Conservation (phyloP, 169 alveolate species). For the Prorocentrum cordatum region DNA sequence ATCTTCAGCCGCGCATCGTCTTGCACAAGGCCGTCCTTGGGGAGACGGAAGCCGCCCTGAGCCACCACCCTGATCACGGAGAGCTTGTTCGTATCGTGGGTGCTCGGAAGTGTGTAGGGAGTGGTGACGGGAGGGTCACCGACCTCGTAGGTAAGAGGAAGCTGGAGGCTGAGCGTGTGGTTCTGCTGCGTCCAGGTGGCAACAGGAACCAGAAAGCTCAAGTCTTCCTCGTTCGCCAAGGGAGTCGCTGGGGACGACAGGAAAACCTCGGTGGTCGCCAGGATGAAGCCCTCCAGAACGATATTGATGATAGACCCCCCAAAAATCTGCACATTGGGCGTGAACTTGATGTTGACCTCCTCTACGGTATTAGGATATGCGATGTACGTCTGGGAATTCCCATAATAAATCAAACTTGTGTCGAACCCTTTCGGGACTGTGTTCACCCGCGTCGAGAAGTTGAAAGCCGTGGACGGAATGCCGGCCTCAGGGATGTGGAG, state of each 20-base stretch:
- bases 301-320: background rate
- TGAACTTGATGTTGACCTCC: background rate
- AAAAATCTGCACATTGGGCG: background rate
- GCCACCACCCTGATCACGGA: background rate
- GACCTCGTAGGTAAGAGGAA: background rate
- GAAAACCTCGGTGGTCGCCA: background rate
- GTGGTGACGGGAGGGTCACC: background rate
- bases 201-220: background rate
- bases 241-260: background rate
- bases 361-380: background rate
- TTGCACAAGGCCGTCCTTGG: background rate
- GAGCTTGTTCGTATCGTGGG: background rate
- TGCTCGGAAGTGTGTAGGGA: too few species aligned
- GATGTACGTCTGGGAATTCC: background rate
- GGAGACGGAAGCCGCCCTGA: background rate
- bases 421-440: background rate
- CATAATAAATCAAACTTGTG: background rate
- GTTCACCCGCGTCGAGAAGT: constrained; percentile 12
- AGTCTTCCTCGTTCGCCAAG: background rate
- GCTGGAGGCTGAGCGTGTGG: background rate
- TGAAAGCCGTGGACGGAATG: background rate
- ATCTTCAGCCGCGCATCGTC: background rate
- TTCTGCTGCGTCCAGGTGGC: background rate
- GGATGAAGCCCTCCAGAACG: background rate
- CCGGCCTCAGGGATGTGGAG: constrained; percentile 11